These are phyloP conservation scores for Pleomassaria siparia DNA, from an alignment of 2,329 filamentous ascomycete genomes.

Conservation along the genomic window DNA sequence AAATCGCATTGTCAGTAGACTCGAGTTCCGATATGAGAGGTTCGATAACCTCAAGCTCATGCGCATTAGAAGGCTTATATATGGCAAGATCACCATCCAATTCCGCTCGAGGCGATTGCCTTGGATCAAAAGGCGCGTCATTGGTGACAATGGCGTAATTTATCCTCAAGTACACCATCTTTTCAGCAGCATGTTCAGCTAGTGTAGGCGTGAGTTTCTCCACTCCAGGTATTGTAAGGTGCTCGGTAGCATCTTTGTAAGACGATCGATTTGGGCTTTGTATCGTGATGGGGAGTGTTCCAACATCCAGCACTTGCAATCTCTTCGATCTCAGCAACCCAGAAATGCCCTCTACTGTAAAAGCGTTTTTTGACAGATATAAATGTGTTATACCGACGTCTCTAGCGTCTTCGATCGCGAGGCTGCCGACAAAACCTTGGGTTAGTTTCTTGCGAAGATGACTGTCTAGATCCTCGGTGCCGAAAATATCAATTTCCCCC, in stretches of 20 bases:
- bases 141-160: conserved; percentile 58
- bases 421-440: conserved; percentile 50
- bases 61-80: conserved; percentile 21
- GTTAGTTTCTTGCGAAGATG: conserved; percentile 48
- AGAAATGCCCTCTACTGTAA: conserved; percentile 59
- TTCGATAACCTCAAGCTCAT: conserved; percentile 28
- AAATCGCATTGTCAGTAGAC: conserved; percentile 15
- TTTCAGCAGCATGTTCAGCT: conserved; percentile 48
- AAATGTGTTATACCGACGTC: conserved; percentile 61
- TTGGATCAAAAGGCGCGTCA: conserved; percentile 28
- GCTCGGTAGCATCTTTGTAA: conserved; percentile 22
- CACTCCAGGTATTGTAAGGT: conserved; percentile 48
- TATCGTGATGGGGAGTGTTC: conserved; percentile 44
- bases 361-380: conserved; percentile 57
- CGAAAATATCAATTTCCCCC: conserved; percentile 34
- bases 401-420: conserved; percentile 58
- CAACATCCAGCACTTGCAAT: conserved; percentile 59
- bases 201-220: conserved; percentile 58
- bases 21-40: conserved; percentile 24
- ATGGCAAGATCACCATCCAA: conserved; percentile 23
- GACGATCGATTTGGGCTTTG: conserved; percentile 21
- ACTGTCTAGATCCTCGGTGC: conserved; percentile 53
- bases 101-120: conserved; percentile 26
- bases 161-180: conserved; percentile 56
- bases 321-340: conserved; percentile 54